Evolutionary conservation across 2,329 filamentous ascomycete genomes (phyloP).

Genomic region (Ophiostoma sp.): DNA sequence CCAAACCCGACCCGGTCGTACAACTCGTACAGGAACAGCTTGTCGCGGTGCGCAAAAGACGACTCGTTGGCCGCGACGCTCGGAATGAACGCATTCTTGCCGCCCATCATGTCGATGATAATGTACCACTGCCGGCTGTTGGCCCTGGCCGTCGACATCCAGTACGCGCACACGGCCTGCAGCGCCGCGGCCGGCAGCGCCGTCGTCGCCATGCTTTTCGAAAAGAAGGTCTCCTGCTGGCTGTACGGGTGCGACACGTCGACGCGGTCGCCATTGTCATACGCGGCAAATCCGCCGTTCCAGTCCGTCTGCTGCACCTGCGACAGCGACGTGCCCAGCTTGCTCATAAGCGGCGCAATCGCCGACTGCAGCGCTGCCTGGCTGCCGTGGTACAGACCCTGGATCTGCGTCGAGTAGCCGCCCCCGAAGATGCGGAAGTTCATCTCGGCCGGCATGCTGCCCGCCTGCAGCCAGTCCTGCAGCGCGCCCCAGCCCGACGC

Average conservation of each 20-base stretch:
- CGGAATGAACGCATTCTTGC: conserved; percentile 37
- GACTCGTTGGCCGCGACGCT: conserved; percentile 30
- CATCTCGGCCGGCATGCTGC: conserved; percentile 30
- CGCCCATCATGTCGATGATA: conserved; percentile 36
- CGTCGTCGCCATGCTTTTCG: conserved; percentile 31
- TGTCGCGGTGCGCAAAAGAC: conserved; percentile 40
- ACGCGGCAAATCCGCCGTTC: conserved; percentile 33
- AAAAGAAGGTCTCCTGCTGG: conserved; percentile 33
- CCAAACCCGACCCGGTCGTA: conserved; percentile 31
- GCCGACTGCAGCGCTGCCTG: conserved; percentile 22
- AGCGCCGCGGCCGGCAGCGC: conserved; percentile 30
- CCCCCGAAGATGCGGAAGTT: conserved; percentile 32
- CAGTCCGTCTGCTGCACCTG: conserved; percentile 29
- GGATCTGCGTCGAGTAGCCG: conserved; percentile 27
- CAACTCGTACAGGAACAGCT: conserved; percentile 49
- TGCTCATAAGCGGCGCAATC: conserved; percentile 28
- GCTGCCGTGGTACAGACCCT: conserved; percentile 32
- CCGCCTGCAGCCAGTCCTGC: conserved; percentile 30
- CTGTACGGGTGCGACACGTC: conserved; percentile 28
- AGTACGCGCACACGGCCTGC: conserved; percentile 31
- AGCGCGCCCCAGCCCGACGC: conserved; percentile 29
- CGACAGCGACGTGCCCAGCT: conserved; percentile 28
- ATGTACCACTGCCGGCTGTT: conserved; percentile 34
- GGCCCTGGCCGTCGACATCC: conserved; percentile 26
- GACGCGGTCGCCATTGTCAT: conserved; percentile 31